Base-by-base conservation (phyloP, 306 rosid genomes). In the Carpinus viminea region DNA sequence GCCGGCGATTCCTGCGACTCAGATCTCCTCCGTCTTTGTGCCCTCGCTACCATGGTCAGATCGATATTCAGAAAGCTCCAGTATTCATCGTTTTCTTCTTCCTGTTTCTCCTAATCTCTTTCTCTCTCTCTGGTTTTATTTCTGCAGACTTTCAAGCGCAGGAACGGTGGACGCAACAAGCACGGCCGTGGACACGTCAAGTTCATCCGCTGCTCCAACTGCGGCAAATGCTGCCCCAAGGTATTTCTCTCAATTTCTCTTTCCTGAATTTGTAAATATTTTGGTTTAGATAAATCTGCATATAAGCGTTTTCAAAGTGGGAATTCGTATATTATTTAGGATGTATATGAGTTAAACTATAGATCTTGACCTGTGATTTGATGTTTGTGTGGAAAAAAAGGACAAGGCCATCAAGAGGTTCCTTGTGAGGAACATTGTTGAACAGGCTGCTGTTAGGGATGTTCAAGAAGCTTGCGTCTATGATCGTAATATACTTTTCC, bases 191-290 rank as follows among this genome's bases (percentile, higher is more conserved):
- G 98, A 65, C 98, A 95, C 18, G 93, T 89, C 54, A 91, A 92
- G 74, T 95, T 95, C 87, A 91, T 92, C 36, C 89, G 96, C 50
- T 92, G 98, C 84, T 92, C 97, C 61, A 92, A 95, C 82, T 92
- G 98, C 68, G 98, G 98, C 38, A 95, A 95, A 84, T 95, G 98
- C 88, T 94, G 98, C 74, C 97, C 98, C 4, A 92, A 92, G 97
- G 98, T 91, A 51, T 41, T 53, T 5, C n/a, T 24, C 43, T 38
- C 43, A 38, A 38, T 38, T 3, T 38, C 43, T 38, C 43, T 38
- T 38, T 38, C 36, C 34, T 7, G 16, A 17, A 1, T 26, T 16
- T 36, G 12, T 17, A 20, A 34, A 65, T 17, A 17, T 65, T 2
- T 66, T 18, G 5, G 34, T 51, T n/a, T 71, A 0, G 13, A 3